Conservation (phyloP, 805 yeast genomes). For the Ogataea nonfermentans region DNA sequence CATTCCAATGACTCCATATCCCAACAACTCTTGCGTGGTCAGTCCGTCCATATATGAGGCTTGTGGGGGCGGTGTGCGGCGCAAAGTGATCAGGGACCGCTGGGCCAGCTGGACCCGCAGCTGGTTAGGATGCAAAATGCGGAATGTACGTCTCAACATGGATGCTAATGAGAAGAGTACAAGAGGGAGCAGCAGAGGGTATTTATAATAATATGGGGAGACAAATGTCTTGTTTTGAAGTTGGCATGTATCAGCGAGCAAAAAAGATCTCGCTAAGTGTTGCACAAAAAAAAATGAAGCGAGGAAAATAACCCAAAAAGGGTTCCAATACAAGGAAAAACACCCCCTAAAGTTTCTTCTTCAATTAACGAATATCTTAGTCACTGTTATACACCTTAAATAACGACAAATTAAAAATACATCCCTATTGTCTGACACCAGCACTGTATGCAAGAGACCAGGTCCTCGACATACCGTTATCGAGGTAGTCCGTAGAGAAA, state of each 20-base stretch:
- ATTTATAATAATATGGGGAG: constrained; percentile 1
- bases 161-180: too few species aligned
- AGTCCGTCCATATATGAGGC: constrained; percentile 50
- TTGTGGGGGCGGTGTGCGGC: constrained; percentile 1
- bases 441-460: constrained; percentile 83
- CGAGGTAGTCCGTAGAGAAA: constrained; percentile 59
- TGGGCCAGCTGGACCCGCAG: too few species aligned
- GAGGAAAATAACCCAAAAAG: background rate
- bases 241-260: constrained; percentile 10
- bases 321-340: background rate
- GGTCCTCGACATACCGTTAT: constrained; percentile 82
- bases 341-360: background rate
- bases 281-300: background rate
- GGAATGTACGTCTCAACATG: too few species aligned
- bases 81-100: background rate
- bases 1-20: constrained; percentile 65
- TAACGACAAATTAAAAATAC: background rate
- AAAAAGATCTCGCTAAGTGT: constrained; percentile 6
- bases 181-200: background rate
- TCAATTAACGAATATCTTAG: background rate
- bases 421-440: constrained; percentile 32
- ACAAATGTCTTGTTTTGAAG: background rate
- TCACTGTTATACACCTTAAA: background rate
- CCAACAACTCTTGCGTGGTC: constrained; percentile 53
- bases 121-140: too few species aligned